Conservation (phyloP, 305 asterid species). For the Fraxinus greggii region DNA sequence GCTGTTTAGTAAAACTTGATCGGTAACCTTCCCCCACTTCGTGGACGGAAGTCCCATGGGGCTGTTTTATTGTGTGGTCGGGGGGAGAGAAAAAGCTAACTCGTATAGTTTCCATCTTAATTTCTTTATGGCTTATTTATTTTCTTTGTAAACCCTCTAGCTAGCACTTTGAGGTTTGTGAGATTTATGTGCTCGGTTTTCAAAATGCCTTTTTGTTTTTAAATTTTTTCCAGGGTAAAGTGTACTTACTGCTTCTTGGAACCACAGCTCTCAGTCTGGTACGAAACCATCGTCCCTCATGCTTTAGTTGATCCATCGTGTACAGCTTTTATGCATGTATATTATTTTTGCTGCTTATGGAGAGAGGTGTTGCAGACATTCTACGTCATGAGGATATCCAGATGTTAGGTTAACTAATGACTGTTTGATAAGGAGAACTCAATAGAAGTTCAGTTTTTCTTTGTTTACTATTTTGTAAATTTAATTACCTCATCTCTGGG, state of each 20-base stretch:
- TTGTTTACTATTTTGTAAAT: background rate
- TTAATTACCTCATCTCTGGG: background rate
- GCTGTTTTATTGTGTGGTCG: background rate
- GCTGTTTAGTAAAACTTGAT: constrained; percentile 12
- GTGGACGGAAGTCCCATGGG: background rate
- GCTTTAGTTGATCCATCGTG: constrained; percentile 19
- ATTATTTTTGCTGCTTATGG: background rate
- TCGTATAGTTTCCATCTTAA: background rate
- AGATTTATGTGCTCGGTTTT: background rate
- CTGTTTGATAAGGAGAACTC: background rate
- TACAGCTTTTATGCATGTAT: background rate
- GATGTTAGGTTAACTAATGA: background rate
- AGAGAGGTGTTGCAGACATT: background rate
- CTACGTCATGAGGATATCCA: background rate
- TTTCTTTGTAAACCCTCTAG: background rate
- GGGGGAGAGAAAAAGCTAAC: background rate
- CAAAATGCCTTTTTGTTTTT: constrained; percentile 5
- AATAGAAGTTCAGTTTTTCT: background rate
- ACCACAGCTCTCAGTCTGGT: constrained; percentile 99
- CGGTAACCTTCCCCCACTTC: background rate
- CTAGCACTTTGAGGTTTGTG: background rate
- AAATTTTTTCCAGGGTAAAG: constrained; percentile 65
- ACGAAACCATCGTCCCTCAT: constrained; percentile 20
- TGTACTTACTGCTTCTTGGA: constrained; percentile 94
- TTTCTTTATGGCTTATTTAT: background rate